Conservation (phyloP, 2,329 filamentous ascomycete genomes). For the Ophiosphaerella herpotricha region DNA sequence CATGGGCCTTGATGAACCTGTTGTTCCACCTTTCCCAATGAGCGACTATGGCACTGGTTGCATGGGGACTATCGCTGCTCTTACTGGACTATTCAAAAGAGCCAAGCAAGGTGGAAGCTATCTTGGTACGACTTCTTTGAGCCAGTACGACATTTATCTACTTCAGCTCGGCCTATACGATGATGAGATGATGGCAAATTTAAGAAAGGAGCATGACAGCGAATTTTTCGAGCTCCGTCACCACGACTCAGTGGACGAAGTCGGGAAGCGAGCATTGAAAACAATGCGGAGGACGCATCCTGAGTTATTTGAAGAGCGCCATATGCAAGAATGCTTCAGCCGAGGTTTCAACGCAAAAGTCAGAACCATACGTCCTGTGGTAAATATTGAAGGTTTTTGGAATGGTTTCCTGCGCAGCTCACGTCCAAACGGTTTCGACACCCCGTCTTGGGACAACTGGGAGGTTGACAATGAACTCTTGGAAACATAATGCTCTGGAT, state of each 20-base stretch:
- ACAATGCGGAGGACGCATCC: conserved; percentile 60
- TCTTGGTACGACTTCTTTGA: conserved; percentile 65
- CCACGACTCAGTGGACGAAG: conserved; percentile 67
- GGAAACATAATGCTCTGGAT: conserved; percentile 18
- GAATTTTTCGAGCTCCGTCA: conserved; percentile 64
- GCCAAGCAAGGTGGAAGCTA: conserved; percentile 68
- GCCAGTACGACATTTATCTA: conserved; percentile 71
- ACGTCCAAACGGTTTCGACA: conserved; percentile 59
- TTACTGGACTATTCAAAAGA: conserved; percentile 66
- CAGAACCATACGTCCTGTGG: conserved; percentile 53
- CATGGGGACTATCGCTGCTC: conserved; percentile 69
- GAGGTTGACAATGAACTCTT: conserved; percentile 48
- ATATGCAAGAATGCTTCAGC: conserved; percentile 58
- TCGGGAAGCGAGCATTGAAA: conserved; percentile 63
- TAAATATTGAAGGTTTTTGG: conserved; percentile 53
- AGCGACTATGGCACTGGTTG: conserved; percentile 72
- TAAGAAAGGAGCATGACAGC: conserved; percentile 55
- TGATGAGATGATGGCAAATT: conserved; percentile 55
- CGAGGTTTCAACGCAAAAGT: conserved; percentile 51
- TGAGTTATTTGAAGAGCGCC: conserved; percentile 56
- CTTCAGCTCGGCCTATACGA: conserved; percentile 65
- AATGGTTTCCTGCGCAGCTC: conserved; percentile 55
- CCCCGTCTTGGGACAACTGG: conserved; percentile 54
- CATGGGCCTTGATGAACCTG: conserved; percentile 65
- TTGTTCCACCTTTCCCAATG: conserved; percentile 67